Base-by-base conservation (phyloP, 345 rosid species). In the Brassica cretica region DNA sequence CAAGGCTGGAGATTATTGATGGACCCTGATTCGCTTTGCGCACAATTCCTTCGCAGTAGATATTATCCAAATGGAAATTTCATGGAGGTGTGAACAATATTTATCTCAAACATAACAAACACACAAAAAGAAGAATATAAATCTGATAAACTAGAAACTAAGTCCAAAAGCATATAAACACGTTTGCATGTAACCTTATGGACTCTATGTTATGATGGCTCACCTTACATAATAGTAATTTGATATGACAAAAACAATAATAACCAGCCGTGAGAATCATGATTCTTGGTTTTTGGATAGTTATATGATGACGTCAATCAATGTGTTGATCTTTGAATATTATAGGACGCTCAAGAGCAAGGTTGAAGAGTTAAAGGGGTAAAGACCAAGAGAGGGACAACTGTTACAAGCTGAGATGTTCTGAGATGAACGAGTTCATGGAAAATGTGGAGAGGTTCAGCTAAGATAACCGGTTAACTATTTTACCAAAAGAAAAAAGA, bases 391-490 rank as follows among this genome's bases (percentile, higher is more conserved):
- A 87, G 71, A 86, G 81, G 82, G 85, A 89, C n/a, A 80, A 71
- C 74, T 86, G 76, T 61, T 92, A 89, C 64, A 74, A 64, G 5
- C 53, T 44, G 55, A 88, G 84, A 76, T 11, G 15, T 6, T 46
- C 14, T 5, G 90, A 92, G 79, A 92, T 90, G 88, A 75, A 83
- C 24, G 85, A 35, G 18, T 90, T 90, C 21, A 82, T 68, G 68
- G 74, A 77, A 74, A 77, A 66, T 49, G 86, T 75, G 58, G 77
- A 81, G 68, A 75, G 49, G 41, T 89, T 85, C 64, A 78, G 67
- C 2, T 67, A 25, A 73, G 86, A 87, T 79, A 79, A 66, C 33
- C 51, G 83, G 19, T 32, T 25, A 21, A 21, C 24, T n/a, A n/a
- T n/a, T n/a, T n/a, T n/a, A n/a, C n/a, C n/a, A n/a, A n/a, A n/a